A percentile compares a stretch with the other conserved stretches of the same genome.
Evolutionary conservation across 371 early-diverging fungal species (phyloP).

Genomic region (Dinochytrium kinnereticum): DNA sequence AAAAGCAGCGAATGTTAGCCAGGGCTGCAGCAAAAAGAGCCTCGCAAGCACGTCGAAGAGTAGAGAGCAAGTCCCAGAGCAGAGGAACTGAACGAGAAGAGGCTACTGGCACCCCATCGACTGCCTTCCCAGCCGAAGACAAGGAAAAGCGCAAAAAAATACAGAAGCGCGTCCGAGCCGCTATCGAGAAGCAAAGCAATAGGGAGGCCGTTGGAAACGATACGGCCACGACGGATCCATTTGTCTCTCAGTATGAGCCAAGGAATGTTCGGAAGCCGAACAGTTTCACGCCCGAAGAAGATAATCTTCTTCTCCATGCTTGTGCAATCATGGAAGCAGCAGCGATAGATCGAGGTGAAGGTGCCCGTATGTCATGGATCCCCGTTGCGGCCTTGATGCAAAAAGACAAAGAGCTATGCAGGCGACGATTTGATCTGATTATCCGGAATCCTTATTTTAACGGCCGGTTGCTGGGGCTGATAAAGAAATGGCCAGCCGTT

Average conservation of each 20-base stretch:
- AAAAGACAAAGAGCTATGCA: conserved; percentile 27
- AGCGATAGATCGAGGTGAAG: conserved; percentile 22
- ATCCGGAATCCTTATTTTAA: conserved; percentile 11
- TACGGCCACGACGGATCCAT: background rate
- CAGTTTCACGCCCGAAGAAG: conserved; percentile 55
- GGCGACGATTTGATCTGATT: conserved; percentile 51
- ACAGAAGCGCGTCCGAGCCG: background rate
- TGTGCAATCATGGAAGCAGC: conserved; percentile 42
- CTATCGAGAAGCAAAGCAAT: conserved; percentile 21
- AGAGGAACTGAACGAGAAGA: background rate
- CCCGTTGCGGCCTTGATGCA: conserved; percentile 28
- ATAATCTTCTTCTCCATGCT: conserved; percentile 54
- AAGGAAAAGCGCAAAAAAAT: background rate
- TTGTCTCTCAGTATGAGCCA: conserved; percentile 21
- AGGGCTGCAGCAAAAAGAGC: background rate
- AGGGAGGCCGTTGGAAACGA: conserved; percentile 14
- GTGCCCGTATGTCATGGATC: conserved; percentile 49
- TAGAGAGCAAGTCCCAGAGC: background rate
- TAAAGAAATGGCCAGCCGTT: background rate
- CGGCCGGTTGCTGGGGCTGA: background rate
- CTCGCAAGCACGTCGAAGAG: background rate
- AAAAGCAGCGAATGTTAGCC: background rate
- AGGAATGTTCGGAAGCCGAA: conserved; percentile 24
- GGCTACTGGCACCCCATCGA: background rate
- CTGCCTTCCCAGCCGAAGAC: background rate